Conservation (phyloP, 306 rosid species). For the Quercus mongolica region DNA sequence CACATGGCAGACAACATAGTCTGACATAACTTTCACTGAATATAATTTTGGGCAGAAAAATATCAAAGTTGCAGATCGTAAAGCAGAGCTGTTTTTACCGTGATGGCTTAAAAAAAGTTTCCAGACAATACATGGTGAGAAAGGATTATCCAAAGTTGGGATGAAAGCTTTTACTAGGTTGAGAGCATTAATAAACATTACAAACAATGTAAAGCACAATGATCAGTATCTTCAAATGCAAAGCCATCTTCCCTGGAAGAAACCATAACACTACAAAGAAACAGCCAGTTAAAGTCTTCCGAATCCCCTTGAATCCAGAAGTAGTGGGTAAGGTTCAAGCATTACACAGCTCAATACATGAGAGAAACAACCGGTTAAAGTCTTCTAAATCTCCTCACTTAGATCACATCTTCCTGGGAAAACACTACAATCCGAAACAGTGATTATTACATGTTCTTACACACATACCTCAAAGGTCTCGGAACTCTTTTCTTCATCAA, state of each 20-base stretch:
- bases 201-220: conserved; percentile 1
- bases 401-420: conserved; percentile 26
- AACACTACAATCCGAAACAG: conserved; percentile 24
- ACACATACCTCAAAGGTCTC: conserved; percentile 37
- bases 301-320: not conserved
- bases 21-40: too few species aligned
- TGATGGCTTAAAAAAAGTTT: too few species aligned
- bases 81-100: not conserved
- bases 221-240: not conserved
- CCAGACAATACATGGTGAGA: not conserved
- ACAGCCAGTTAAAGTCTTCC: not conserved
- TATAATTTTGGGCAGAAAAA: not conserved
- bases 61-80: not conserved
- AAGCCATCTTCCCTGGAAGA: conserved; percentile 10
- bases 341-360: conserved; percentile 13
- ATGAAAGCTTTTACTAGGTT: too few species aligned
- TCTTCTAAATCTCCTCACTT: conserved; percentile 22
- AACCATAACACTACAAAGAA: not conserved
- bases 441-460: conserved; percentile 17
- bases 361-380: conserved; percentile 22
- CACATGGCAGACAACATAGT: too few species aligned
- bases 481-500: conserved; percentile 56
- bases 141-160: not conserved
- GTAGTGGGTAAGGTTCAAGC: conserved; percentile 10
- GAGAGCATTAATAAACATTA: not conserved